A percentile compares a stretch with the other conserved stretches of the same genome.
phyloP scores from a whole-genome alignment of 345 rosid species.

The Salix arbutifolia region DNA sequence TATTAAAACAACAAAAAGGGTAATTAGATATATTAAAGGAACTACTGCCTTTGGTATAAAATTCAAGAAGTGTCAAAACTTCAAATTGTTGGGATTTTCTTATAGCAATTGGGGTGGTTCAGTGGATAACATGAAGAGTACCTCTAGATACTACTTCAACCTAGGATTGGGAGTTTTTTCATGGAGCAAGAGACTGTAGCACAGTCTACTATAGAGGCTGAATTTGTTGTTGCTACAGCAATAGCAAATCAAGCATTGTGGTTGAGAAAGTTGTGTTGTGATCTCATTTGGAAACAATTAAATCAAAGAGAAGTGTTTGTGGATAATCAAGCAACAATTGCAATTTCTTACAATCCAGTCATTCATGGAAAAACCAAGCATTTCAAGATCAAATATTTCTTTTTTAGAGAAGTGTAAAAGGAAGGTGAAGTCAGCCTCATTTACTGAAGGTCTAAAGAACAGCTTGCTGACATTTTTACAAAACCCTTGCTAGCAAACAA shows the following conservation, averaged over 20 bases:
- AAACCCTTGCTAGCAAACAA: no score
- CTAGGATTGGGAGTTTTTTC: background rate
- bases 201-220: background rate
- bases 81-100: background rate
- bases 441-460: no score
- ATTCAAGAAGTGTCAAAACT: background rate
- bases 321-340: no score
- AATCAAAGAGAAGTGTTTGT: no score
- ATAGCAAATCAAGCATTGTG: background rate
- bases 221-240: background rate
- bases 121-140: background rate
- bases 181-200: background rate
- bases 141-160: background rate
- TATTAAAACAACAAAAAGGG: background rate
- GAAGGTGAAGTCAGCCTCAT: no score
- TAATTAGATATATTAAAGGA: background rate
- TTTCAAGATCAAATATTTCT: no score
- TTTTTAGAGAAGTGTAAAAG: no score
- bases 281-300: no score
- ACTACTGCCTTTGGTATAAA: no score
- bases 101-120: accelerated
- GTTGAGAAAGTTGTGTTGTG: background rate
- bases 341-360: no score
- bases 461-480: no score
- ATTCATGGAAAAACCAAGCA: no score